A percentile compares a stretch with the other conserved stretches of the same genome.
Evolutionary conservation across 2,329 filamentous ascomycete genomes (phyloP).

Genomic region (Penicillium sp.): DNA sequence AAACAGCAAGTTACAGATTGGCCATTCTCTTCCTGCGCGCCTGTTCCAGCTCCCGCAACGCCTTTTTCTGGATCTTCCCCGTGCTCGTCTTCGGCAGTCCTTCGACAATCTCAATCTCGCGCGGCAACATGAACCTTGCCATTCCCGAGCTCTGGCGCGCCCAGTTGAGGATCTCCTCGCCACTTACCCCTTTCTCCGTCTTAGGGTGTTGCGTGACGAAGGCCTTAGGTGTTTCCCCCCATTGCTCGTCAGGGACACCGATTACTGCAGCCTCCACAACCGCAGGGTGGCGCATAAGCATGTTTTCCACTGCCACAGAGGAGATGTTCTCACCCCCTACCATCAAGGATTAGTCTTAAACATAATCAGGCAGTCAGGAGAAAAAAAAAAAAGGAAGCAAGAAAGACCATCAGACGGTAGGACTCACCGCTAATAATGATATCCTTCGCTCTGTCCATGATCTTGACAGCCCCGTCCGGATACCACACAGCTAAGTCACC

Average conservation of each 20-base stretch:
- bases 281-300: constrained; percentile 69
- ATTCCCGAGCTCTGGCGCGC: constrained; percentile 80
- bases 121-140: constrained; percentile 80
- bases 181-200: constrained; percentile 60
- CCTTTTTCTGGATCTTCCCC: constrained; percentile 95
- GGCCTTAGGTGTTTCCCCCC: constrained; percentile 93
- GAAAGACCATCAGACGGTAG: constrained; percentile 11
- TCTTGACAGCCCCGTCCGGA: constrained; percentile 86
- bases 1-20: no score
- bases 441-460: constrained; percentile 92
- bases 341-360: not conserved
- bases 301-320: constrained; percentile 86
- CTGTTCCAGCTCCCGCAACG: constrained; percentile 83
- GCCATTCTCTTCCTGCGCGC: not conserved
- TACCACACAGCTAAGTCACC: constrained; percentile 95
- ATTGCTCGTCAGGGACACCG: constrained; percentile 82
- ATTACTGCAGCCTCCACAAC: constrained; percentile 92
- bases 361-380: not conserved
- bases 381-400: constrained; percentile 1
- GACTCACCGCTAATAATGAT: constrained; percentile 89
- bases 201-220: constrained; percentile 77
- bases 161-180: constrained; percentile 81
- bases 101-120: constrained; percentile 67
- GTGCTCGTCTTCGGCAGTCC: constrained; percentile 97
- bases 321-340: constrained; percentile 95